Conservation (phyloP, 805 yeast species). For the Hanseniaspora clermontiae region DNA sequence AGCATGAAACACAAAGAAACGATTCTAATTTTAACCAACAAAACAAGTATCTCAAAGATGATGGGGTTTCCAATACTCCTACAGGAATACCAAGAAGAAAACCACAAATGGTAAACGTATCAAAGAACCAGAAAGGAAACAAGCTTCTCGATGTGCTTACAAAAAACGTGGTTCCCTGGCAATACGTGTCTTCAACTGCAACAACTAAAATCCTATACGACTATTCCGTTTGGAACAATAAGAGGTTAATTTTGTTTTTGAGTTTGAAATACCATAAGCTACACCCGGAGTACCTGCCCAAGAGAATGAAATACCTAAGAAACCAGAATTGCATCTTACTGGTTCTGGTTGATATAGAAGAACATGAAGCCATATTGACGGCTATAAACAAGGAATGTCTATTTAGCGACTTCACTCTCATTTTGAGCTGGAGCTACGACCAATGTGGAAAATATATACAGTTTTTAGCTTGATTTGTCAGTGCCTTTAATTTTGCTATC, state of each 20-base stretch:
- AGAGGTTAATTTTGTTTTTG: conserved; percentile 47
- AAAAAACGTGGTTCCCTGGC: conserved; percentile 38
- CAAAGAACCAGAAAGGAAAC: conserved; percentile 55
- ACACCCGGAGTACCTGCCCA: conserved; percentile 61
- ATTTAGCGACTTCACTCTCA: conserved; percentile 32
- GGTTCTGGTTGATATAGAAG: conserved; percentile 54
- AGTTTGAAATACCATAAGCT: conserved; percentile 55
- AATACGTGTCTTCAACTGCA: conserved; percentile 30
- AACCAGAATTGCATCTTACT: conserved; percentile 41
- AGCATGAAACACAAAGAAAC: neutral
- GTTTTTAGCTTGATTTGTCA: conserved; percentile 32
- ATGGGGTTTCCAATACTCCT: neutral
- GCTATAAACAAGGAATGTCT: conserved; percentile 32
- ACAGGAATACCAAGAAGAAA: conserved; percentile 12
- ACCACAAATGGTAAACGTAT: conserved; percentile 39
- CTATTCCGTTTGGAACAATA: conserved; percentile 45
- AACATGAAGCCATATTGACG: conserved; percentile 34
- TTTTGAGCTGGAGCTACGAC: conserved; percentile 36
- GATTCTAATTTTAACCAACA: too few species aligned
- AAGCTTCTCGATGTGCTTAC: conserved; percentile 45
- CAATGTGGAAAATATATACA: conserved; percentile 40
- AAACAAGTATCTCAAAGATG: neutral
- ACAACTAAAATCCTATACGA: conserved; percentile 42
- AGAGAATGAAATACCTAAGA: conserved; percentile 37
- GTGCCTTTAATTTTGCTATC: conserved; percentile 69